A percentile compares a stretch with the other conserved stretches of the same genome.
Evolutionary conservation across 2,329 filamentous ascomycete species (phyloP).

Genomic region (Ceratocystiopsis brevicomis): DNA sequence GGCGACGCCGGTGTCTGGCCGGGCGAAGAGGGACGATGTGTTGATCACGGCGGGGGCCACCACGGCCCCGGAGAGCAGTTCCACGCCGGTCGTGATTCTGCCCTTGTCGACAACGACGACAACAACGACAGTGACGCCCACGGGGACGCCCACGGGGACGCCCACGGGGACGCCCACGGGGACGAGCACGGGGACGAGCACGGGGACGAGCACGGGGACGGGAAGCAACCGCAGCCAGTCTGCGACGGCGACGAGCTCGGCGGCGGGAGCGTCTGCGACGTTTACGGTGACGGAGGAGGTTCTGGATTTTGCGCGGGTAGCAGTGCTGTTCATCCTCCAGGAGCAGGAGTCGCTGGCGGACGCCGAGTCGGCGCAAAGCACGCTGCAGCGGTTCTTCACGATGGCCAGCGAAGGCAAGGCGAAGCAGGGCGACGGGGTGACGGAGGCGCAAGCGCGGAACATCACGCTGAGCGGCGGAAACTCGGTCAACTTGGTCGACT

Average conservation of each 20-base stretch:
- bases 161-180: slow-evolving; percentile 6
- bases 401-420: slow-evolving; percentile 11
- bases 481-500: slow-evolving; percentile 31
- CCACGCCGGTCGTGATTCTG: slow-evolving; percentile 10
- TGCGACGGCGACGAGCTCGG: slow-evolving; percentile 9
- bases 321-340: slow-evolving; percentile 43
- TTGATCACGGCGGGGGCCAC: no score
- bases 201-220: slow-evolving; percentile 3
- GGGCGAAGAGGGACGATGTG: no score
- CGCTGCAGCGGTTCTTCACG: slow-evolving; percentile 36
- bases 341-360: slow-evolving; percentile 25
- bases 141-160: background rate
- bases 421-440: slow-evolving; percentile 7
- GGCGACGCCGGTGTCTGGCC: background rate
- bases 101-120: slow-evolving; percentile 9
- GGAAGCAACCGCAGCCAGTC: slow-evolving; percentile 3
- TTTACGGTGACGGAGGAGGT: slow-evolving; percentile 36
- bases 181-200: background rate
- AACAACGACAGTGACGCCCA: slow-evolving; percentile 13
- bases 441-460: slow-evolving; percentile 17
- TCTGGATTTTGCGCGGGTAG: slow-evolving; percentile 44
- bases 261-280: slow-evolving; percentile 13
- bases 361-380: slow-evolving; percentile 34
- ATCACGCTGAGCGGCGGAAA: slow-evolving; percentile 20
- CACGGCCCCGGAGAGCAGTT: slow-evolving; percentile 12